Evolutionary conservation across 2,329 filamentous ascomycete genomes (phyloP).

Genomic region (Trichothecium sympodiale): DNA sequence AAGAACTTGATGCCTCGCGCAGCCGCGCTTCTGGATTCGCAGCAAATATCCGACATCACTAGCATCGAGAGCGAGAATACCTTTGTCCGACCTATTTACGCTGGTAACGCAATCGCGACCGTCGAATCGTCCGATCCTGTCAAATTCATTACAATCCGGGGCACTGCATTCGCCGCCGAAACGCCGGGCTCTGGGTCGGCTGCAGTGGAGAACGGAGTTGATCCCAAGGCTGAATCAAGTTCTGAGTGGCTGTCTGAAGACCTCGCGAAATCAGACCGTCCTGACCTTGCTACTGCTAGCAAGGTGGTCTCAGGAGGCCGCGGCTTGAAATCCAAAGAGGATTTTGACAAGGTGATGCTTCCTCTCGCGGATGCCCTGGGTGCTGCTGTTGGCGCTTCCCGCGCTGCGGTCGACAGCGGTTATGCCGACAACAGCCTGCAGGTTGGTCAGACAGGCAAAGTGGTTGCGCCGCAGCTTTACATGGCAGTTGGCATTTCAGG

Average conservation of each 20-base stretch:
- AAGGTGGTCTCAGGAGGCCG: constrained; percentile 89
- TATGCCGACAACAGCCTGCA: constrained; percentile 98
- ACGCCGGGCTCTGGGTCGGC: constrained; percentile 63
- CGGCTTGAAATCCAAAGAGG: constrained; percentile 94
- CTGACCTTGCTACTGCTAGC: constrained; percentile 80
- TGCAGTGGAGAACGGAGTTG: constrained; percentile 66
- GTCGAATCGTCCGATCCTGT: constrained; percentile 79
- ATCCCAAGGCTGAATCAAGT: constrained; percentile 62
- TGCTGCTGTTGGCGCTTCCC: constrained; percentile 89
- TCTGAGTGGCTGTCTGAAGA: constrained; percentile 93
- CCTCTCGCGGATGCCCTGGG: constrained; percentile 87
- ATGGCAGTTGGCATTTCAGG: constrained; percentile 92
- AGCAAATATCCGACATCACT: constrained; percentile 90
- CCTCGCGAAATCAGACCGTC: constrained; percentile 83
- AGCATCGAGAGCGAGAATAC: constrained; percentile 81
- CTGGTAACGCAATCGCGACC: constrained; percentile 92
- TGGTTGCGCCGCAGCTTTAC: constrained; percentile 92
- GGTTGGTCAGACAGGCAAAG: constrained; percentile 97
- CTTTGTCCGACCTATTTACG: constrained; percentile 94
- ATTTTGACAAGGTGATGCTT: constrained; percentile 87
- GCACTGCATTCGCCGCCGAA: constrained; percentile 77
- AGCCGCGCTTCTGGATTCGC: constrained; percentile 79
- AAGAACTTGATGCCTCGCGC: constrained; percentile 90
- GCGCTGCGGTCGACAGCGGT: constrained; percentile 90
- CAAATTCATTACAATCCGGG: constrained; percentile 87